These are phyloP conservation scores for Monosporascus sp. DNA, from an alignment of 2,329 filamentous ascomycete genomes.

Conservation along the genomic window DNA sequence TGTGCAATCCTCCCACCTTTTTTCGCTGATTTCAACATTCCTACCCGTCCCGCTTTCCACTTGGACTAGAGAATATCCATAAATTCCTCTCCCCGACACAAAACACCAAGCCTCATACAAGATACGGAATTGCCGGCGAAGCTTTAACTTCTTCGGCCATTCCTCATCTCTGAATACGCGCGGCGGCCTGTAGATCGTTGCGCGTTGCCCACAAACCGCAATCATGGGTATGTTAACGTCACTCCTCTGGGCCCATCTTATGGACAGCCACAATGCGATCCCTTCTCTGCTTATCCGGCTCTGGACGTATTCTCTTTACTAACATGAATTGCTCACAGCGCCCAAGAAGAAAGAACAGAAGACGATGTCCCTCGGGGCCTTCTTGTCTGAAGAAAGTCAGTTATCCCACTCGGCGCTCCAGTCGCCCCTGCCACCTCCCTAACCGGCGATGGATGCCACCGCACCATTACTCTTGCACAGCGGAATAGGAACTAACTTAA, in stretches of 20 bases:
- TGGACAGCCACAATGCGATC: too few species aligned
- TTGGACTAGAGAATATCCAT: not conserved
- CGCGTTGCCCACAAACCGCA: conserved; percentile 40
- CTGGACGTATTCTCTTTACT: conserved; percentile 27
- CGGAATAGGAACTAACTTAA: conserved; percentile 15
- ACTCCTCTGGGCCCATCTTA: conserved; percentile 3
- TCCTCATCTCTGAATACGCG: conserved; percentile 15
- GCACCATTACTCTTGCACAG: too few species aligned
- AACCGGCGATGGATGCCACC: conserved; percentile 1
- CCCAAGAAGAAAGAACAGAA: conserved; percentile 85
- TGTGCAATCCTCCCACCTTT: not conserved
- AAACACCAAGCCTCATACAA: not conserved
- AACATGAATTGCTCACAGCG: conserved; percentile 52
- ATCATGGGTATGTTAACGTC: conserved; percentile 52
- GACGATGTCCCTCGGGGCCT: conserved; percentile 97
- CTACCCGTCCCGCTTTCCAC: not conserved
- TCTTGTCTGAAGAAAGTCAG: conserved; percentile 88
- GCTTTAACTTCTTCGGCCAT: conserved; percentile 12
- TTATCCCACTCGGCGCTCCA: conserved; percentile 26
- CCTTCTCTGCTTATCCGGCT: too few species aligned
- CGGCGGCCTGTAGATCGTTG: conserved; percentile 17
- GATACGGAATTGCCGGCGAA: not conserved
- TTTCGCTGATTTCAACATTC: not conserved
- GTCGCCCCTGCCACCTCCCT: conserved; percentile 20
- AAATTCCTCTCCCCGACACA: not conserved